Conservation (phyloP, 108 stramenopile genomes). For the Thalassiosira profunda region DNA sequence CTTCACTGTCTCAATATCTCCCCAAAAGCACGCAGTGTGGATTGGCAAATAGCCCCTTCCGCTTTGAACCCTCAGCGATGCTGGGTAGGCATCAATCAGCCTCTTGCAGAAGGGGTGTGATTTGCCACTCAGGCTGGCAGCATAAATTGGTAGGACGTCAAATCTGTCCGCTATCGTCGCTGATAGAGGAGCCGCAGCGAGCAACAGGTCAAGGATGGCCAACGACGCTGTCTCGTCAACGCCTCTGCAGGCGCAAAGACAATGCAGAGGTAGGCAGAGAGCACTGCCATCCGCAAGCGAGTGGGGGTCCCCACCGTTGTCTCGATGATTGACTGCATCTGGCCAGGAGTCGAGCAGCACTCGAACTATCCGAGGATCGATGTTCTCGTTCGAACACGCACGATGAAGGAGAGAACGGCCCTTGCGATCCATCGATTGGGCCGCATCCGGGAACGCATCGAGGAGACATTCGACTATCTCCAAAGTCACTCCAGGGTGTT, state of each 20-base stretch:
- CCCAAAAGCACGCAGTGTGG: background rate
- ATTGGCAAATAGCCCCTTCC: background rate
- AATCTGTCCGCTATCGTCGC: background rate
- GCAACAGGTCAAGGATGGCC: background rate
- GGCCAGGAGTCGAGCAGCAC: background rate
- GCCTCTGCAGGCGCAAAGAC: background rate
- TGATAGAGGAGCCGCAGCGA: background rate
- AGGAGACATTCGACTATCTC: background rate
- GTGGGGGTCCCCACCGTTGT: background rate
- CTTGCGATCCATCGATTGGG: background rate
- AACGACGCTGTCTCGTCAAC: background rate
- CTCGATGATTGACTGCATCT: background rate
- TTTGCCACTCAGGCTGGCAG: background rate
- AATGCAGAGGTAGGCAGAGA: background rate
- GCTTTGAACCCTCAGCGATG: background rate
- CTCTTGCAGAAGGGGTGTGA: background rate
- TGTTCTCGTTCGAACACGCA: background rate
- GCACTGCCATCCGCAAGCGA: too few species aligned
- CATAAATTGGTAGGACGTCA: background rate
- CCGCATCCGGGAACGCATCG: background rate
- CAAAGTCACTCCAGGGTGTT: background rate
- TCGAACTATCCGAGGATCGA: background rate
- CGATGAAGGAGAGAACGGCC: background rate
- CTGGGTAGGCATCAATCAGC: background rate
- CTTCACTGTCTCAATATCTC: background rate